Base-by-base conservation (phyloP, 225 moss, liverwort and hornwort species). In the Bryum argenteum region DNA sequence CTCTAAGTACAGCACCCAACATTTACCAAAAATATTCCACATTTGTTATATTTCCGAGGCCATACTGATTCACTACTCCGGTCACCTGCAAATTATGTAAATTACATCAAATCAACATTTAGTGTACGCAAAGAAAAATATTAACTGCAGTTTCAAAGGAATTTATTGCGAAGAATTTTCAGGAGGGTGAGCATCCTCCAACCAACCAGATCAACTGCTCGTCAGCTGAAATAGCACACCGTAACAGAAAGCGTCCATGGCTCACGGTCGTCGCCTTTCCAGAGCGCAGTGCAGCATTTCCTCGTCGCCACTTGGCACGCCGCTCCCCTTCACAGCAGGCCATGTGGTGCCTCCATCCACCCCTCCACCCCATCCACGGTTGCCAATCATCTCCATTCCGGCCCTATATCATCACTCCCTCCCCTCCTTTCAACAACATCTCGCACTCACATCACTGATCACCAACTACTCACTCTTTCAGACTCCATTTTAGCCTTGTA, bases 311-410 rank as follows among this genome's bases (percentile, higher is more conserved):
- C 72, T 64, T 43, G 61, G 52, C 82, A 9, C 7, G 1, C 9
- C 0, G 3, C 1, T 1, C 0, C 0, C 23, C 0, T 17, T 16
- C 33, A 6, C 7, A 6, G 0, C 10, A 1, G 7, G 58, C 45
- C 74, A 84, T 50, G 61, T 84, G 39, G 77, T 42, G 18, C 9
- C 63, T 9, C 3, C 11, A 80, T 73, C 56, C 39, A 22, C 16
- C 74, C 80, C 66, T 80, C 11, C 63, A 28, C 5, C 13, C 19
- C 40, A 80, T 74, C 80, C 67, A 84, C 77, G 80, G 77, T 74
- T 23, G 45, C 54, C 9, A 0, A 6, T 11, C 10, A n/a, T 7
- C 47, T 28, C 2, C 1, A 33, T 0, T 24, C 5, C 5, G 8
- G 0, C 23, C 51, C 74, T 61, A 71, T 59, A 82, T 61, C 33